These are phyloP conservation scores for Alternaria dauci DNA, from an alignment of 2,329 filamentous ascomycete species.

Conservation along the genomic window DNA sequence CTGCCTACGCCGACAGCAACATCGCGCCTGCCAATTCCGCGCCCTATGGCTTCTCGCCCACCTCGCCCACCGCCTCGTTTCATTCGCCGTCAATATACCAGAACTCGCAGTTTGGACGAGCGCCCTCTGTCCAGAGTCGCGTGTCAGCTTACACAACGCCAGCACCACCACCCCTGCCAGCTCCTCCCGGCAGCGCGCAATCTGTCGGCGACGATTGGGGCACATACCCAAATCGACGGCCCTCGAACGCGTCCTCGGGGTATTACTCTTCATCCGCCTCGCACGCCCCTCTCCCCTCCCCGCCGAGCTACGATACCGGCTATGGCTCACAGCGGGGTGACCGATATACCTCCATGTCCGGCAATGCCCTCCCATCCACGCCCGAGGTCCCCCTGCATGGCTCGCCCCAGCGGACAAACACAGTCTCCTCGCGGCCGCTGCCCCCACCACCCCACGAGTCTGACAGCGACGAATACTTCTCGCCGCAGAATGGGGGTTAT, in stretches of 20 bases:
- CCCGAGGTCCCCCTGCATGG: slow-evolving; percentile 61
- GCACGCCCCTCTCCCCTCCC: slow-evolving; percentile 48
- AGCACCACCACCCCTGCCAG: slow-evolving; percentile 49
- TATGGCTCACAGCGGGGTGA: slow-evolving; percentile 40
- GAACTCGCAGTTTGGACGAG: slow-evolving; percentile 44
- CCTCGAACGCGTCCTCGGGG: slow-evolving; percentile 41
- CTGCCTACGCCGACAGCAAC: slow-evolving; percentile 52
- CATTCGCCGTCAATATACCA: slow-evolving; percentile 43
- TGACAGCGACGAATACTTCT: slow-evolving; percentile 53
- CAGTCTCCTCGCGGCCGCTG: slow-evolving; percentile 64
- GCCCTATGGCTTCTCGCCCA: slow-evolving; percentile 50
- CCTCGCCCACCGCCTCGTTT: slow-evolving; percentile 42
- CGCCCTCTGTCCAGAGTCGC: slow-evolving; percentile 41
- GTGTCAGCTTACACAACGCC: slow-evolving; percentile 47
- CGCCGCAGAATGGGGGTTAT: slow-evolving; percentile 40
- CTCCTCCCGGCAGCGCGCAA: slow-evolving; percentile 45
- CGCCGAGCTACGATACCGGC: slow-evolving; percentile 41
- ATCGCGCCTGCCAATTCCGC: slow-evolving; percentile 43
- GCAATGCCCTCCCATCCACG: slow-evolving; percentile 56
- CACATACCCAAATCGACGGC: slow-evolving; percentile 39
- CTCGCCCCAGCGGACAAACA: slow-evolving; percentile 61
- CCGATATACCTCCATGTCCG: slow-evolving; percentile 44
- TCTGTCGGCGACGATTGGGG: slow-evolving; percentile 48
- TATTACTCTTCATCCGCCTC: slow-evolving; percentile 41
- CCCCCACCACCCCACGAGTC: slow-evolving; percentile 67